These are phyloP conservation scores for Coniella lustricola DNA, from an alignment of 2,329 filamentous ascomycete species.

Conservation along the genomic window DNA sequence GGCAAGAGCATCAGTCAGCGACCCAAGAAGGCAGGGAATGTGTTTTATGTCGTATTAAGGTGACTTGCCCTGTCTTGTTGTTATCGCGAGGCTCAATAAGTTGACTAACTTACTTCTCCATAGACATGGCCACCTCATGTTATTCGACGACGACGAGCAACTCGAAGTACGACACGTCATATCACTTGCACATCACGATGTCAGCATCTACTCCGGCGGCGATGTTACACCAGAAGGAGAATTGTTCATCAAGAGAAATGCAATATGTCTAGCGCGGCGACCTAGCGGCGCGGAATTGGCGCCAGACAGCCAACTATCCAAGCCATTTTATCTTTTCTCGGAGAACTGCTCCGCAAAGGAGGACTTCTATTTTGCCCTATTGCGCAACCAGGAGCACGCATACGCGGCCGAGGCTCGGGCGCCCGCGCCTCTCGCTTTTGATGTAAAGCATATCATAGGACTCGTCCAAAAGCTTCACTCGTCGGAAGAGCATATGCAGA, in stretches of 20 bases:
- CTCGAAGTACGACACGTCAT: conserved; percentile 95
- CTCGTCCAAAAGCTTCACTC: conserved; percentile 88
- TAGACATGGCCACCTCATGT: conserved; percentile 91
- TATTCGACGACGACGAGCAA: conserved; percentile 93
- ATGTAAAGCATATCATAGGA: conserved; percentile 78
- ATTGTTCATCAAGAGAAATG: conserved; percentile 91
- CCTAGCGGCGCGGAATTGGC: conserved; percentile 45
- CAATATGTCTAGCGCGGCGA: conserved; percentile 70
- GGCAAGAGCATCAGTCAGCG: conserved; percentile 42
- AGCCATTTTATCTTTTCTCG: conserved; percentile 89
- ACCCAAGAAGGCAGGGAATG: conserved; percentile 67
- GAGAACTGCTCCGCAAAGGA: conserved; percentile 96
- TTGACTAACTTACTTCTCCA: conserved; percentile 9
- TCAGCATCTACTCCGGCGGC: conserved; percentile 78
- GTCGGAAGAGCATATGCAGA: conserved; percentile 83
- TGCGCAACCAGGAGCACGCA: conserved; percentile 73
- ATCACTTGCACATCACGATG: conserved; percentile 78
- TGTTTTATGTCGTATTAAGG: conserved; percentile 89
- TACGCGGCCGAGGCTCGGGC: conserved; percentile 48
- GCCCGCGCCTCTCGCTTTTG: conserved; percentile 68
- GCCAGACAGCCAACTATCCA: conserved; percentile 54
- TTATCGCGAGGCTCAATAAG: background rate
- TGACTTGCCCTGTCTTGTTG: conserved; percentile 32
- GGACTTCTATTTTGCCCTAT: conserved; percentile 91
- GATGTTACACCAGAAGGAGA: conserved; percentile 80